These are phyloP conservation scores for Escovopsis sp. DNA, from an alignment of 2,329 filamentous ascomycete species.

Conservation along the genomic window DNA sequence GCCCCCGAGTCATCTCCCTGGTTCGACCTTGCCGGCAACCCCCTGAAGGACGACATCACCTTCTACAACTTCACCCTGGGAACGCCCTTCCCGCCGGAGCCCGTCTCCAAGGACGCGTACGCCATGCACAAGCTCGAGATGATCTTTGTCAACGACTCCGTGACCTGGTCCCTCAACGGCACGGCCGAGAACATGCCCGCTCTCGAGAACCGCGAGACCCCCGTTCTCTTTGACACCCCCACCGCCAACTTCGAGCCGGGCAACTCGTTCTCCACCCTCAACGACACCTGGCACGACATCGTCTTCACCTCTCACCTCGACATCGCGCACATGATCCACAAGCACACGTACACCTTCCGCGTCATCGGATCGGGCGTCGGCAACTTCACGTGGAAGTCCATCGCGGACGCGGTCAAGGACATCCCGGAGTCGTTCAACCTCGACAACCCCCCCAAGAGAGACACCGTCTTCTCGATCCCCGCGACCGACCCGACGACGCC, in stretches of 20 bases:
- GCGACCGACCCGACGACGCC: constrained; percentile 7
- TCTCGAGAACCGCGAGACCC: constrained; percentile 19
- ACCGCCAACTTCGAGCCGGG: constrained; percentile 21
- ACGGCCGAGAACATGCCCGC: constrained; percentile 25
- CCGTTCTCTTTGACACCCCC: constrained; percentile 33
- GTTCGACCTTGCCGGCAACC: constrained; percentile 34
- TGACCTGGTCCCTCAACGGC: constrained; percentile 38
- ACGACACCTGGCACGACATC: constrained; percentile 40
- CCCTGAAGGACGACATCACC: constrained; percentile 23
- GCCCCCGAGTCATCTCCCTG: constrained; percentile 21
- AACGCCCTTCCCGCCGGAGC: constrained; percentile 31
- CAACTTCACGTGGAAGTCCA: constrained; percentile 34
- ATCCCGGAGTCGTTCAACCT: constrained; percentile 41
- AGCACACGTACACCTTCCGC: constrained; percentile 47
- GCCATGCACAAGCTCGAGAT: constrained; percentile 26
- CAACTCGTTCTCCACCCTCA: constrained; percentile 31
- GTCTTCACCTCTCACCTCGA: constrained; percentile 30
- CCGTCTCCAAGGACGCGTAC: constrained; percentile 27
- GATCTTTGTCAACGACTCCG: constrained; percentile 28
- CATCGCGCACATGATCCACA: constrained; percentile 46
- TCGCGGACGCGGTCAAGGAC: constrained; percentile 34
- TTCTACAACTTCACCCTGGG: constrained; percentile 29
- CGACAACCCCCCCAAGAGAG: constrained; percentile 36
- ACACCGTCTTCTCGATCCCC: constrained; percentile 19
- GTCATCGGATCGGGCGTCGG: constrained; percentile 37